phyloP scores from a whole-genome alignment of 176 grass and related monocot genomes.

The Bolboschoenus planiculmis region DNA sequence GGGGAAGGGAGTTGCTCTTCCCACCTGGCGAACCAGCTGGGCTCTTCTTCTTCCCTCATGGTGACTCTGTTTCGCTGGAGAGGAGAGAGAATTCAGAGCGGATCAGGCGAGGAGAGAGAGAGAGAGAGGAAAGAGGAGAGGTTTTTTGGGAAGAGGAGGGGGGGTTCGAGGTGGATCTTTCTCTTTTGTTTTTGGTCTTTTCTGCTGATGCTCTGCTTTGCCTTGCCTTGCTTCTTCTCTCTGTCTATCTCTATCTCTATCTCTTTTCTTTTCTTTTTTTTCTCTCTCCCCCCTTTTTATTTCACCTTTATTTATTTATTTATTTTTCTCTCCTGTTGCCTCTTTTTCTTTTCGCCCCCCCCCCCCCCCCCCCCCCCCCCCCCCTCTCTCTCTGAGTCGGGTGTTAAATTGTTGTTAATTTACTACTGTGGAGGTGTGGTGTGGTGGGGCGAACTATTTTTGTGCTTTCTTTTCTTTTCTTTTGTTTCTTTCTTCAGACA shows the following conservation, averaged over 20 bases:
- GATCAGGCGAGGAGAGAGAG: background rate
- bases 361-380: background rate
- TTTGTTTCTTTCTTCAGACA: constrained; percentile 41
- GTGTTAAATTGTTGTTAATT: constrained; percentile 23
- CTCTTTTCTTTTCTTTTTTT: background rate
- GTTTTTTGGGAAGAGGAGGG: background rate
- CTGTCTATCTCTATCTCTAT: constrained; percentile 22
- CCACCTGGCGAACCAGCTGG: constrained; percentile 76
- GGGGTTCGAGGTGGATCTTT: constrained; percentile 92
- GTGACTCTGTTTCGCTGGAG: background rate
- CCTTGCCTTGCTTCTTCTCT: background rate
- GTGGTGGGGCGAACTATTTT: constrained; percentile 39
- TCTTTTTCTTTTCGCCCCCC: constrained; percentile 7
- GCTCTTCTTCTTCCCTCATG: constrained; percentile 89
- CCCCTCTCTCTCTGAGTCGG: constrained; percentile 4
- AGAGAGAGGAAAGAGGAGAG: background rate
- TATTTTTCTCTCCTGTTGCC: constrained; percentile 8
- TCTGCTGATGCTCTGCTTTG: constrained; percentile 31
- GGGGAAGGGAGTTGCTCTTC: constrained; percentile 78
- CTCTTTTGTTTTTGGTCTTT: constrained; percentile 41
- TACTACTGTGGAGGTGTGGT: constrained; percentile 25
- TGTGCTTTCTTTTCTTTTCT: constrained; percentile 45
- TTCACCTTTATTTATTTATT: constrained; percentile 9
- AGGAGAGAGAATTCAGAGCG: background rate
- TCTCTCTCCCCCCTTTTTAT: background rate